Percentiles rank a stretch among this genome's conserved stretches.
These are phyloP conservation scores for Croton laevigatus DNA, from an alignment of 441 rosid genomes.

Conservation along the genomic window DNA sequence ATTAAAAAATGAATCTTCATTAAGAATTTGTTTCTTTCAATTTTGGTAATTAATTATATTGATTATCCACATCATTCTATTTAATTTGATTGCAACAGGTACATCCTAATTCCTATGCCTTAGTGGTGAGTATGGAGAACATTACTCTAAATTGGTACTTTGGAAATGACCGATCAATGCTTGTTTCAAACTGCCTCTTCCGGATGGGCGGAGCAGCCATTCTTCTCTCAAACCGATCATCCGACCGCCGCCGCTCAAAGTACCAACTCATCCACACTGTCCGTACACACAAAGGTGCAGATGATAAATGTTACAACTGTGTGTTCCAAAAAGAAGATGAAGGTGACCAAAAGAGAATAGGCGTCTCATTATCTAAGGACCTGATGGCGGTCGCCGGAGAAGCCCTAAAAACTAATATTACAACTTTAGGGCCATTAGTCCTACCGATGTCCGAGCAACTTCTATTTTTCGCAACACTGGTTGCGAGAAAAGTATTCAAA, in stretches of 20 bases:
- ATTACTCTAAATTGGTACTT: constrained; percentile 83
- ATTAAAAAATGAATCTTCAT: no score
- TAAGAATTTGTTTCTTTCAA: no score
- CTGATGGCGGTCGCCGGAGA: constrained; percentile 85
- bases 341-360: constrained; percentile 51
- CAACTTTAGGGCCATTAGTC: constrained; percentile 80
- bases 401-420: constrained; percentile 79
- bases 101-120: constrained; percentile 66
- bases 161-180: constrained; percentile 87
- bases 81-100: constrained; percentile 33
- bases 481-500: constrained; percentile 55
- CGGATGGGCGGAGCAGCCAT: constrained; percentile 93
- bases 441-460: constrained; percentile 75
- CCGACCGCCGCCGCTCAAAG: constrained; percentile 68
- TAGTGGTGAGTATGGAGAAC: constrained; percentile 86
- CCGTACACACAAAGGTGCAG: constrained; percentile 87
- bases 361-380: constrained; percentile 75
- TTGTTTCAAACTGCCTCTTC: constrained; percentile 81
- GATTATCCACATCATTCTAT: not conserved
- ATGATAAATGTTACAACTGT: constrained; percentile 60
- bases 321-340: constrained; percentile 81
- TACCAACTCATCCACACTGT: constrained; percentile 73
- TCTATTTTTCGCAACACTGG: constrained; percentile 53
- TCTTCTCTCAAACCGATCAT: constrained; percentile 63
- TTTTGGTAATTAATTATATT: no score